Evolutionary conservation across 2,329 filamentous ascomycete genomes (phyloP).

Genomic region (Lasiodiplodia theobromae): DNA sequence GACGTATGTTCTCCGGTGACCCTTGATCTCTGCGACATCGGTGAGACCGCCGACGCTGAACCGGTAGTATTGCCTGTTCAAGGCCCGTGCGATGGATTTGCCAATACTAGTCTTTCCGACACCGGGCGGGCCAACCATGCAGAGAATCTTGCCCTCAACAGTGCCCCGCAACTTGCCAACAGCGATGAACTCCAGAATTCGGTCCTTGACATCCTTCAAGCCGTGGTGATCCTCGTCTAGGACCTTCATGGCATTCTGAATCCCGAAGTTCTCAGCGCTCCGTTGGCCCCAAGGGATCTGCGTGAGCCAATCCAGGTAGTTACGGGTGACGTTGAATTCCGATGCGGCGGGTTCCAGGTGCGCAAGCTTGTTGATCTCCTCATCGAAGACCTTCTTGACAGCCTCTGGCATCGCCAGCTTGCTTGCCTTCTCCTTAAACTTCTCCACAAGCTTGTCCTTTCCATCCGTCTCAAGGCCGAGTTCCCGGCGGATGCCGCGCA

Average conservation of each 20-base stretch:
- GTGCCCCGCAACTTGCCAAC: conserved; percentile 96
- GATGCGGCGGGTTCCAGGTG: conserved; percentile 95
- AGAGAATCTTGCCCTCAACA: conserved; percentile 97
- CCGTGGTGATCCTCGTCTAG: conserved; percentile 97
- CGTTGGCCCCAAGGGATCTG: conserved; percentile 97
- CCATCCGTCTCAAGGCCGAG: conserved; percentile 96
- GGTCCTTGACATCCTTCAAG: conserved; percentile 96
- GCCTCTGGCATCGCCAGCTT: conserved; percentile 97
- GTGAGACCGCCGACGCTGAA: conserved; percentile 97
- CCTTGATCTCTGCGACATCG: conserved; percentile 98
- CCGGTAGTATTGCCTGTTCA: conserved; percentile 96
- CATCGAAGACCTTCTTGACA: conserved; percentile 97
- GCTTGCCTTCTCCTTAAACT: conserved; percentile 92
- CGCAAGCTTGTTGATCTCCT: conserved; percentile 95
- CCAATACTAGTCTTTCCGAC: conserved; percentile 99
- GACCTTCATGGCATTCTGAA: conserved; percentile 87
- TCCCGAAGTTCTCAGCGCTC: conserved; percentile 95
- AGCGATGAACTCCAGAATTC: conserved; percentile 97
- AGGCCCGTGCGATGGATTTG: conserved; percentile 92
- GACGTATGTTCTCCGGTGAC: conserved; percentile 94
- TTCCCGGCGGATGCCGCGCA: conserved; percentile 97
- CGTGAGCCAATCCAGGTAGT: conserved; percentile 98
- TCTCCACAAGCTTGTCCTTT: conserved; percentile 97
- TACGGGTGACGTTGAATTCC: conserved; percentile 97
- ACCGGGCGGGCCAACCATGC: conserved; percentile 95